Conservation (phyloP, 495 filamentous ascomycete genomes). For the Hyaloscypha finlandica region DNA sequence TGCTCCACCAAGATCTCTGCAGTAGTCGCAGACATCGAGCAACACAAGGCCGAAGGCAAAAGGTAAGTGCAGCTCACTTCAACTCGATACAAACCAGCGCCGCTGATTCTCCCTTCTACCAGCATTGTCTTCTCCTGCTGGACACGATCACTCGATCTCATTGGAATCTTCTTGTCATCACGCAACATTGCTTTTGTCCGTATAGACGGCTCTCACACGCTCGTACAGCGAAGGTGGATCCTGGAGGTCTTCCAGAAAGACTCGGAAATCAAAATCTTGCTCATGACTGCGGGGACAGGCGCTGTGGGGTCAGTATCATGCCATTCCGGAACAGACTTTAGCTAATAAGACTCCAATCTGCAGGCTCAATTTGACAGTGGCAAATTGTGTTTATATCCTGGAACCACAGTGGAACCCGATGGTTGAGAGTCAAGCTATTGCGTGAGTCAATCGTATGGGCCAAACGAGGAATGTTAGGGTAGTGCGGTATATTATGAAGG, state of each 20-base stretch:
- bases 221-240: slow-evolving; percentile 33
- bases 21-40: slow-evolving; percentile 38
- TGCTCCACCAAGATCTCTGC: slow-evolving; percentile 41
- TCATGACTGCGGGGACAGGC: slow-evolving; percentile 56
- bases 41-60: slow-evolving; percentile 34
- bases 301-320: slow-evolving; percentile 45
- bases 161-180: slow-evolving; percentile 29
- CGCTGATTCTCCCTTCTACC: slow-evolving; percentile 6
- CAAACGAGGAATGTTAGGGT: slow-evolving; percentile 47
- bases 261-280: slow-evolving; percentile 36
- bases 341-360: slow-evolving; percentile 13
- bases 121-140: slow-evolving; percentile 58
- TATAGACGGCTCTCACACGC: slow-evolving; percentile 42
- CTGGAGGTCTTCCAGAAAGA: slow-evolving; percentile 38
- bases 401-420: slow-evolving; percentile 60
- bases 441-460: slow-evolving; percentile 47
- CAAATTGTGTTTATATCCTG: slow-evolving; percentile 49
- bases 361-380: slow-evolving; percentile 51
- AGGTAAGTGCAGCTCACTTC: slow-evolving; percentile 26
- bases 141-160: slow-evolving; percentile 47
- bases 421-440: slow-evolving; percentile 56
- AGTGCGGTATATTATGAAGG: slow-evolving; percentile 44
- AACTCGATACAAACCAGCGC: background rate
- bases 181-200: slow-evolving; percentile 37
- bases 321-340: background rate